Evolutionary conservation across 495 filamentous ascomycete species (phyloP), one percentile per base, ranked within the genome.

Genomic region (Aspergillus taichungensis): DNA sequence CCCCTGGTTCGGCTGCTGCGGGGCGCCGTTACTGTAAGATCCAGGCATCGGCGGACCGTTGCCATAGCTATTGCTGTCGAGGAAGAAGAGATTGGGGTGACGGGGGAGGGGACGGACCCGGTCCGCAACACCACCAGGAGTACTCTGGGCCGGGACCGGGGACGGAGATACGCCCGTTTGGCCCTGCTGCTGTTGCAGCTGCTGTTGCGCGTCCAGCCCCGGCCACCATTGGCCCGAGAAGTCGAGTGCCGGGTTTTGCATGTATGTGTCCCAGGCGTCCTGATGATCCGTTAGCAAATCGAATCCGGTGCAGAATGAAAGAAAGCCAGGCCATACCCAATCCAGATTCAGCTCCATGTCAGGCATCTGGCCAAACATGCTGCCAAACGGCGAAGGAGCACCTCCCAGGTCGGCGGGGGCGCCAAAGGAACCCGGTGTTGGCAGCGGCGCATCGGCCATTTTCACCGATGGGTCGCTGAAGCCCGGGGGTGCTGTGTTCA

Each of bases 311-410:
- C 18, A 24, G 18, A 24, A 10, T 10, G 33, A 14, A 14, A 13
- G 7, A 42, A 30, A 45, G 30, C 30, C 6, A 6, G 28, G n/a
- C 60, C 80, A 65, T 69, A 90, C 87, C 86, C 87, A 92, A 56
- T 90, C 86, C 54, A 90, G 75, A 50, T 83, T 86, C 24, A 48
- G 60, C 47, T 80, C 77, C 69, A 77, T 70, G 32, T 85, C 82
- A 24, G 80, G 78, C 58, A 75, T 69, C 40, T 73, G 63, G 13
- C 79, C 73, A 49, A 85, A 71, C 56, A 75, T 69, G 47, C 67
- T 76, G 42, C 62, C 74, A 42, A 74, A 72, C 49, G 72, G 77
- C 46, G 78, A 80, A 46, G 69, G 57, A 13, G 56, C 53, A 13
- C 59, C 62, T 3, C 69, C 46, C 33, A 65, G 57, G 40, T 75